These are phyloP conservation scores for Agastache rugosa DNA, from an alignment of 257 asterid genomes.

Conservation along the genomic window DNA sequence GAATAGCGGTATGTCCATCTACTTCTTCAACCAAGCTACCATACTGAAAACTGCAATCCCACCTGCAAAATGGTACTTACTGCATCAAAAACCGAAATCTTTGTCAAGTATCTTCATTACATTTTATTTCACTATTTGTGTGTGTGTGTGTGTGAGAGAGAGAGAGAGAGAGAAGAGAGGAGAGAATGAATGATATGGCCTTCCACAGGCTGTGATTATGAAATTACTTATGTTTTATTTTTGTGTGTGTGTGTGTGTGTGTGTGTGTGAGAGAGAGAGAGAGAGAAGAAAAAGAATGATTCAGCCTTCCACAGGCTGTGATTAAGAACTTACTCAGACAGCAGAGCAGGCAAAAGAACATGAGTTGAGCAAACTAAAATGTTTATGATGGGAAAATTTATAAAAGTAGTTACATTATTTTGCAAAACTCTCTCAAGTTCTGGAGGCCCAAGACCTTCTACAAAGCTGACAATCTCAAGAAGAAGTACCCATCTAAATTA, in stretches of 20 bases:
- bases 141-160: background rate
- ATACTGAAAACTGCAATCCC: constrained; percentile 89
- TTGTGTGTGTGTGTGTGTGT: background rate
- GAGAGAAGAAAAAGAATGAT: background rate
- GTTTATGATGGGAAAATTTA: background rate
- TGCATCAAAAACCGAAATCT: background rate
- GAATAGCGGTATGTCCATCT: constrained; percentile 97
- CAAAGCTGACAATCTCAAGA: constrained; percentile 25
- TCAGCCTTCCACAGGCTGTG: constrained; percentile 8
- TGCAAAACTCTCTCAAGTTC: background rate
- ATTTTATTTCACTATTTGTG: background rate
- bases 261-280: background rate
- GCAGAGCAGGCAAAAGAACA: background rate
- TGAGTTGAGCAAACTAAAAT: constrained; percentile 14
- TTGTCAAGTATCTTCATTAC: constrained; percentile 3
- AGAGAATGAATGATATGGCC: background rate
- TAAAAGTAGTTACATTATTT: background rate
- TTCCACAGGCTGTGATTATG: constrained; percentile 3
- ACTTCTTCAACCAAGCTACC: constrained; percentile 99
- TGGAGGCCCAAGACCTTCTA: background rate
- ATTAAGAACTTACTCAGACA: constrained; percentile 1
- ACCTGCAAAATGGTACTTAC: constrained; percentile 53
- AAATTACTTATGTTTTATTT: background rate
- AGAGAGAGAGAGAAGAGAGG: background rate
- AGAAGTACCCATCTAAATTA: constrained; percentile 5